Percentiles rank a stretch among this genome's conserved stretches.
Conservation (phyloP, 306 rosid species). For the Cicer arietinum region DNA sequence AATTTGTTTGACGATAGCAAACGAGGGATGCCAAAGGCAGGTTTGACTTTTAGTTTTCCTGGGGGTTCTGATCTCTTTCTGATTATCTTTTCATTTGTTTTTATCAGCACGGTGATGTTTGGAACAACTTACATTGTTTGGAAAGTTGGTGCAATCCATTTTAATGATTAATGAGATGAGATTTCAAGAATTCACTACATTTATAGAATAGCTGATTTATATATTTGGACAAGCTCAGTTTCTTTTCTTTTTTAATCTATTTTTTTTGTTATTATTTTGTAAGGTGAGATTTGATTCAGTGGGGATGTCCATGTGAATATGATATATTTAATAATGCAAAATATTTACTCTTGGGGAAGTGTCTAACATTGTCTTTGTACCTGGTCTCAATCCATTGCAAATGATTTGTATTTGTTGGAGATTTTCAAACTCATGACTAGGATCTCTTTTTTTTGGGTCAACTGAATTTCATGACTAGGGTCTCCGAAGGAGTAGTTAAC, state of each 20-base stretch:
- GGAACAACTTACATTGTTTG: constrained; percentile 92
- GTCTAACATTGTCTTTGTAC: background rate
- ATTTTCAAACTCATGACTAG: background rate
- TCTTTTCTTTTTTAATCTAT: constrained; percentile 9
- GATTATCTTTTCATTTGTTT: constrained; percentile 72
- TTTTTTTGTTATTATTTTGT: background rate
- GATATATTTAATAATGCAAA: constrained; percentile 9
- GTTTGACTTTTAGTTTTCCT: constrained; percentile 76
- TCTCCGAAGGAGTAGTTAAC: no score
- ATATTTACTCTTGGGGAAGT: background rate
- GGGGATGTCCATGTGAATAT: constrained; percentile 37
- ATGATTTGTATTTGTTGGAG: background rate
- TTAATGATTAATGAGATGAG: constrained; percentile 74
- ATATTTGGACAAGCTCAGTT: constrained; percentile 32
- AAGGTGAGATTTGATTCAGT: constrained; percentile 38
- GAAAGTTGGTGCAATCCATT: constrained; percentile 98
- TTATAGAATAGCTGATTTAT: constrained; percentile 35
- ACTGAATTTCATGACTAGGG: no score
- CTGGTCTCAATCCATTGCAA: background rate
- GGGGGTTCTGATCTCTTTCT: constrained; percentile 77
- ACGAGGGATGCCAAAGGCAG: constrained; percentile 76
- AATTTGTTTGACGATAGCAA: constrained; percentile 87
- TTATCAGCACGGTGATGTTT: constrained; percentile 88
- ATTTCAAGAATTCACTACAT: constrained; percentile 27
- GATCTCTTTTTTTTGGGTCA: background rate